Conservation (phyloP, 2,329 filamentous ascomycete species). For the Ophioceras dolichostomum region DNA sequence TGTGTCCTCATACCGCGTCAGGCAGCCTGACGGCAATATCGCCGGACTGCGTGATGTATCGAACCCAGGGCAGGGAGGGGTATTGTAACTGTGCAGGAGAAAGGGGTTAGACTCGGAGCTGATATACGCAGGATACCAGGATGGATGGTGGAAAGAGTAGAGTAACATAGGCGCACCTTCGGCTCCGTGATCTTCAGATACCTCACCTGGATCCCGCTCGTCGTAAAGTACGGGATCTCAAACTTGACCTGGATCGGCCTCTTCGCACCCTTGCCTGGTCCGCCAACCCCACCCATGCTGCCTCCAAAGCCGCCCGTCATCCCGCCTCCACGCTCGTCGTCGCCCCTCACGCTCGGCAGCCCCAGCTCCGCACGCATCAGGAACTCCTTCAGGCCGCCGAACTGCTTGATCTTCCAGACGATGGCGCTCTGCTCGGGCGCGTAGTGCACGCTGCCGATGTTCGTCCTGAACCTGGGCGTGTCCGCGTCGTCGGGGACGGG, state of each 20-base stretch:
- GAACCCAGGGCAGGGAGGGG: conserved; percentile 90
- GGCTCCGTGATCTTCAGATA: conserved; percentile 99
- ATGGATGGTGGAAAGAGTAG: not conserved
- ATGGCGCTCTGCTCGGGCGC: conserved; percentile 95
- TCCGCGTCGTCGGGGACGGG: conserved; percentile 97
- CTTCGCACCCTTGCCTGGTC: conserved; percentile 71
- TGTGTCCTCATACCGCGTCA: conserved; percentile 56
- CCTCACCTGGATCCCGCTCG: conserved; percentile 93
- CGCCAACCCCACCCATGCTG: conserved; percentile 85
- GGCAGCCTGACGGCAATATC: conserved; percentile 92
- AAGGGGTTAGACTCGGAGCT: conserved; percentile 3
- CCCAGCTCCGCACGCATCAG: conserved; percentile 96
- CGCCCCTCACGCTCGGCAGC: conserved; percentile 83
- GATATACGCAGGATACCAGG: conserved; percentile 4
- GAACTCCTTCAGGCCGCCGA: conserved; percentile 96
- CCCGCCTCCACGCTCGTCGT: conserved; percentile 88
- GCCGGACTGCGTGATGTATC: conserved; percentile 96
- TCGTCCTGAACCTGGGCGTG: conserved; percentile 89
- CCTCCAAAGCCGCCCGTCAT: conserved; percentile 98
- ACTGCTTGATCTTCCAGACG: conserved; percentile 99
- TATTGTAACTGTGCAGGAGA: conserved; percentile 68
- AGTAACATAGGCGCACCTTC: conserved; percentile 55
- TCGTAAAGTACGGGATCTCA: conserved; percentile 99
- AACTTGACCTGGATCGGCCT: conserved; percentile 98
- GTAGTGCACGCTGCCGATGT: conserved; percentile 95